These are phyloP conservation scores for Paragyromitra xinjiangensis DNA, from an alignment of 495 filamentous ascomycete genomes.

Conservation along the genomic window DNA sequence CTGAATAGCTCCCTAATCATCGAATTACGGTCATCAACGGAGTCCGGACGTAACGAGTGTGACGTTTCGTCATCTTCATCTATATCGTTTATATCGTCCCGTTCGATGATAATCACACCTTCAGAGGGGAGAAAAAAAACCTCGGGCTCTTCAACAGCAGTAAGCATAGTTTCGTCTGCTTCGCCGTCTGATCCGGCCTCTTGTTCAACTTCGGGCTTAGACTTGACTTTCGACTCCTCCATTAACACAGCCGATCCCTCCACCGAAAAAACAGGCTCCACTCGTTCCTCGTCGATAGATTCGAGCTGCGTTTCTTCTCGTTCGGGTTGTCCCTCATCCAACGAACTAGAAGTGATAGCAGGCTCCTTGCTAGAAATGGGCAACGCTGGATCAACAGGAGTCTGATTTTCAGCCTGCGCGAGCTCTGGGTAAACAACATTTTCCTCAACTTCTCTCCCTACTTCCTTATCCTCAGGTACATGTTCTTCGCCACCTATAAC, in stretches of 20 bases:
- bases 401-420: neutral
- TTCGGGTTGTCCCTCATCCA: conserved; percentile 1
- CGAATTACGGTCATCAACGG: conserved; percentile 28
- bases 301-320: neutral
- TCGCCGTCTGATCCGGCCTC: conserved; percentile 18
- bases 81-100: conserved; percentile 10
- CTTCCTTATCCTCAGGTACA: conserved; percentile 2
- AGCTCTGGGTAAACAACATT: neutral
- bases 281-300: neutral
- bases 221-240: neutral
- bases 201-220: neutral
- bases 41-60: conserved; percentile 31
- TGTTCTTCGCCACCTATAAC: neutral
- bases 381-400: neutral
- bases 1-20: conserved; percentile 28
- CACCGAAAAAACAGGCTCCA: neutral
- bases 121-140: conserved; percentile 7
- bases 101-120: conserved; percentile 28
- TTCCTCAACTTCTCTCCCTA: neutral
- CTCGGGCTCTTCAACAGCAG: conserved; percentile 19
- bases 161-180: conserved; percentile 26
- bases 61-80: conserved; percentile 4
- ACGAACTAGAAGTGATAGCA: neutral
- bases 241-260: neutral
- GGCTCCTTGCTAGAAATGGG: neutral